phyloP scores from a whole-genome alignment of 2,329 filamentous ascomycete genomes.

The Zasmidium citrigriseum region DNA sequence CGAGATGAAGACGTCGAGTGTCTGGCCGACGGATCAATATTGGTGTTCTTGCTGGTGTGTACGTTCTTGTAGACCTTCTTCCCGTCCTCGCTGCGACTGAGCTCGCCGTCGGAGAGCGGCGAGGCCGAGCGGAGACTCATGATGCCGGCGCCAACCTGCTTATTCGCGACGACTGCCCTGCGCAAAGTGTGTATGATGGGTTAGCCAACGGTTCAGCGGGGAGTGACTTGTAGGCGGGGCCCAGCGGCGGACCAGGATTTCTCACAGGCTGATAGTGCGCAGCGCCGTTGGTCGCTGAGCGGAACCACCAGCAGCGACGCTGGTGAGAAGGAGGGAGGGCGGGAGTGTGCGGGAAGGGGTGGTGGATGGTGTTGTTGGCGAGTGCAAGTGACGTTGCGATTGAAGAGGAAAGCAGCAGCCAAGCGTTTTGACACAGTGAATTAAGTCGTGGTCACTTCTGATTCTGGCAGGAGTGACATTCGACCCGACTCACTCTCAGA shows the following conservation, averaged over 20 bases:
- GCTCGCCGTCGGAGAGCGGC: constrained; percentile 85
- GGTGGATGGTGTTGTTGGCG: background rate
- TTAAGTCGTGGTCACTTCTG: no score
- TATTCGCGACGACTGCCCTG: constrained; percentile 22
- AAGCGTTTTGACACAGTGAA: no score
- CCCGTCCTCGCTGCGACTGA: constrained; percentile 62
- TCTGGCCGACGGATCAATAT: constrained; percentile 94
- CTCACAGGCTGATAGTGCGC: constrained; percentile 30
- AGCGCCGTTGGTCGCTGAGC: constrained; percentile 5
- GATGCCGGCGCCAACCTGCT: constrained; percentile 19
- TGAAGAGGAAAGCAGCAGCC: no score
- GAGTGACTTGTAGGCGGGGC: constrained; percentile 12
- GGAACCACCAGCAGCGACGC: constrained; percentile 14
- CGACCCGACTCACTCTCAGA: no score
- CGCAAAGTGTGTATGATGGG: constrained; percentile 24
- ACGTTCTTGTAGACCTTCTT: constrained; percentile 77
- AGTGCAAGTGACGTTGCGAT: no score
- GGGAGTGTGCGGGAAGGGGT: background rate
- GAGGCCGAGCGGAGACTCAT: constrained; percentile 60
- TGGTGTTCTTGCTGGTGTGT: constrained; percentile 72
- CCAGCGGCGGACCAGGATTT: constrained; percentile 29
- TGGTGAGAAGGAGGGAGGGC: constrained; percentile 2
- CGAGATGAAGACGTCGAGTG: constrained; percentile 42
- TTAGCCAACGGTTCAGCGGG: constrained; percentile 26
- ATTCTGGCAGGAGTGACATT: no score